Evolutionary conservation across 83 land plant genomes (phyloP).

Genomic region (Diphasiastrum complanatum): DNA sequence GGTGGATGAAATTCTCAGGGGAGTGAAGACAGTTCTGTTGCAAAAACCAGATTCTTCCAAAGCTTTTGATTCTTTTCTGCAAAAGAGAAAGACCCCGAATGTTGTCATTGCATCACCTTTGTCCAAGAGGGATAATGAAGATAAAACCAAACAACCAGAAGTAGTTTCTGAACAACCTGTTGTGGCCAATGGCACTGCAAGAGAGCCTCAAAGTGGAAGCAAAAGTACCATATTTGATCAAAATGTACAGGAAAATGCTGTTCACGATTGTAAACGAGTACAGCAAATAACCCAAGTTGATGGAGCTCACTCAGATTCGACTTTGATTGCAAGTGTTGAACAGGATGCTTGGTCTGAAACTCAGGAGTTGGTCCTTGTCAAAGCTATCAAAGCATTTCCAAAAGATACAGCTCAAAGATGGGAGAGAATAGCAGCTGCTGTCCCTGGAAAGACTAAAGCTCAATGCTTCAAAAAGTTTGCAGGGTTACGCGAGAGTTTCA

Average conservation of each 20-base stretch:
- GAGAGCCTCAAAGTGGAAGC: too few species aligned
- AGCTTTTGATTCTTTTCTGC: slow-evolving; percentile 90
- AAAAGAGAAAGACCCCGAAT: slow-evolving; percentile 67
- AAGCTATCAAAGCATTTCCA: slow-evolving; percentile 88
- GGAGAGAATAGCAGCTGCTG: slow-evolving; percentile 89
- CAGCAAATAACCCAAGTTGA: too few species aligned
- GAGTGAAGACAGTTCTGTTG: slow-evolving; percentile 82
- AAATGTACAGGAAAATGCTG: too few species aligned
- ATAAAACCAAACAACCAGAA: too few species aligned
- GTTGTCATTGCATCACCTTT: slow-evolving; percentile 65
- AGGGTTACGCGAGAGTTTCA: slow-evolving; percentile 67
- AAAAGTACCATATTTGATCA: too few species aligned
- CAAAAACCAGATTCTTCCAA: slow-evolving; percentile 87
- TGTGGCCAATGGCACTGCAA: too few species aligned
- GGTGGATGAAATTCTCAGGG: slow-evolving; percentile 92
- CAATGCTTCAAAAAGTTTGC: slow-evolving; percentile 93
- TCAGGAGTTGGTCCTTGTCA: slow-evolving; percentile 78
- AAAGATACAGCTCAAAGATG: slow-evolving; percentile 86
- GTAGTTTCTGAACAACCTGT: too few species aligned
- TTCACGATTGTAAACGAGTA: too few species aligned
- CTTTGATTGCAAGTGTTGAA: slow-evolving; percentile 41
- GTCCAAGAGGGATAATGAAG: slow-evolving; percentile 72
- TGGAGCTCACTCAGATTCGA: too few species aligned
- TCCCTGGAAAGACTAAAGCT: slow-evolving; percentile 80
- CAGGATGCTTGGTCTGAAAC: slow-evolving; percentile 71